A percentile compares a stretch with the other conserved stretches of the same genome.
phyloP scores from a whole-genome alignment of 164 flowering plant species.

The Vitis rotundifolia region DNA sequence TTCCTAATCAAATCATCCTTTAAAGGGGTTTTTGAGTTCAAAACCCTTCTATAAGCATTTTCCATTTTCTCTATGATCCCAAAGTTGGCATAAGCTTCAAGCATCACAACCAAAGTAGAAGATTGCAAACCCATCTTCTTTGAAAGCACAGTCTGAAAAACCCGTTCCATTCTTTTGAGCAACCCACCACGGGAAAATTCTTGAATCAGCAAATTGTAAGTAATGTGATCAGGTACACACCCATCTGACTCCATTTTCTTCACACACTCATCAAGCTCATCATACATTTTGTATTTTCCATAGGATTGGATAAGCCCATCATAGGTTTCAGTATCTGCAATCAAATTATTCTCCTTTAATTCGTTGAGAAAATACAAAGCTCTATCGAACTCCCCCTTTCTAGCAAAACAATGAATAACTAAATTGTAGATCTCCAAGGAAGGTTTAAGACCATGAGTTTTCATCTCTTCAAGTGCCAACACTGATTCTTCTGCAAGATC shows the following conservation, averaged over 20 bases:
- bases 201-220: conserved; percentile 54
- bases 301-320: conserved; percentile 58
- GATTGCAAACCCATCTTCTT: conserved; percentile 40
- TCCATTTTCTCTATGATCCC: conserved; percentile 59
- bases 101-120: conserved; percentile 53
- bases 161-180: conserved; percentile 55
- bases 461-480: conserved; percentile 36
- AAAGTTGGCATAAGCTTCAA: conserved; percentile 53
- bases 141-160: conserved; percentile 29
- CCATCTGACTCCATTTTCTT: conserved; percentile 54
- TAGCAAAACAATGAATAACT: conserved; percentile 49
- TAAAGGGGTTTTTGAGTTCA: conserved; percentile 28
- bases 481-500: conserved; percentile 45
- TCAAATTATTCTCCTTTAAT: conserved; percentile 38
- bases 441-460: conserved; percentile 24
- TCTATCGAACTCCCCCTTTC: conserved; percentile 39
- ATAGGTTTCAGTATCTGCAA: conserved; percentile 34
- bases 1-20: conserved; percentile 46
- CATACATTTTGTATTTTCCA: conserved; percentile 52
- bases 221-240: conserved; percentile 41
- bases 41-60: conserved; percentile 31
- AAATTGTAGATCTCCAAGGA: conserved; percentile 41
- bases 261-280: conserved; percentile 53
- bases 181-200: conserved; percentile 55
- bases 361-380: conserved; percentile 37